These are phyloP conservation scores for Ustilago crameri DNA, from an alignment of 1,284 basidiomycete genomes.

Conservation along the genomic window DNA sequence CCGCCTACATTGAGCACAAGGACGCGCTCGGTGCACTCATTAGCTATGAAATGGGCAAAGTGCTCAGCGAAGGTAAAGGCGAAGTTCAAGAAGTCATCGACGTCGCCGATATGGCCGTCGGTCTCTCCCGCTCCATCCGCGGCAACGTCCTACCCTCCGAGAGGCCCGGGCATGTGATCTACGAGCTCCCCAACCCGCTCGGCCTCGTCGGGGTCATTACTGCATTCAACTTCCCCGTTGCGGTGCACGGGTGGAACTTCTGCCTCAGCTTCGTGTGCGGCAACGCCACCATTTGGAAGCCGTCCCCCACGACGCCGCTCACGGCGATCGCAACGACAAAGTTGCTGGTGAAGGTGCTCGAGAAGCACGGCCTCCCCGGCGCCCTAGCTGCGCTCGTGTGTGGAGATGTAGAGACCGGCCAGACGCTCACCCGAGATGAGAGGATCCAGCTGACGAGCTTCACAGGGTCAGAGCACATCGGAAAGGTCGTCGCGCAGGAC, in stretches of 20 bases:
- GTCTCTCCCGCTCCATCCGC: conserved; percentile 87
- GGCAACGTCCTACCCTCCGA: conserved; percentile 61
- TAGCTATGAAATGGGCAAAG: conserved; percentile 87
- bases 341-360: conserved; percentile 82
- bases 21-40: conserved; percentile 81
- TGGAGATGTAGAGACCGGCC: conserved; percentile 83
- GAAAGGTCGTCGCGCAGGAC: conserved; percentile 81
- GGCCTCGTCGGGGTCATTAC: conserved; percentile 89
- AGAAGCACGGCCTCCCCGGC: conserved; percentile 82
- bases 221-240: conserved; percentile 94
- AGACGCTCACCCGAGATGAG: conserved; percentile 78
- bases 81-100: conserved; percentile 96
- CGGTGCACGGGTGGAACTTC: conserved; percentile 79
- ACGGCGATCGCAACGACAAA: conserved; percentile 85
- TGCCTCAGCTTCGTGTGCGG: conserved; percentile 87
- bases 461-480: conserved; percentile 89
- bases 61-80: conserved; percentile 87
- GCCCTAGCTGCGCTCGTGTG: conserved; percentile 84
- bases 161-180: conserved; percentile 52
- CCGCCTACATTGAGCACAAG: conserved; percentile 81
- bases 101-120: conserved; percentile 84
- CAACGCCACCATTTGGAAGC: conserved; percentile 95
- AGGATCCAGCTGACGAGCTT: conserved; percentile 83
- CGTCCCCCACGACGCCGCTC: conserved; percentile 86
- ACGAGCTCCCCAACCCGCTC: conserved; percentile 81